Evolutionary conservation across 176 grass and related monocot species (phyloP).

Genomic region (Cenchrus americanus): DNA sequence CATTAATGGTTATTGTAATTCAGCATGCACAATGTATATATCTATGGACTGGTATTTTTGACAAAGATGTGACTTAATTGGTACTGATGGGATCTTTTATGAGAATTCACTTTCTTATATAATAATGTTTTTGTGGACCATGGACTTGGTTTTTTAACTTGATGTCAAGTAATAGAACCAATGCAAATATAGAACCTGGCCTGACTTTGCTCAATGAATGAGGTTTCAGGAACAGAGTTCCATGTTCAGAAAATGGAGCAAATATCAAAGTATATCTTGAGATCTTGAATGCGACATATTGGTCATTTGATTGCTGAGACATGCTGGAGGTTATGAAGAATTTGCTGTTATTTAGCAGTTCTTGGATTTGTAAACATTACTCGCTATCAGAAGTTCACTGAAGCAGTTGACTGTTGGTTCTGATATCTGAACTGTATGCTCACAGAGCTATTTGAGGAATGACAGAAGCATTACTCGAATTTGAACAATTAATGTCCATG

Average conservation of each 20-base stretch:
- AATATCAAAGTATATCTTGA: conserved; percentile 11
- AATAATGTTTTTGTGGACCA: conserved; percentile 26
- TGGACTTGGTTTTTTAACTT: conserved; percentile 9
- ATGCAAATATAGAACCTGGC: conserved; percentile 14
- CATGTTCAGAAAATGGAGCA: conserved; percentile 29
- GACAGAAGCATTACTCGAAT: conserved; percentile 20
- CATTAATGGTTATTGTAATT: conserved; percentile 23
- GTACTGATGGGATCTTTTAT: background rate
- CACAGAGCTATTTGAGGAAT: conserved; percentile 25
- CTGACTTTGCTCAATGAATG: conserved; percentile 24
- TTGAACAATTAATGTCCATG: conserved; percentile 11
- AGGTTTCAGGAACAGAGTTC: conserved; percentile 31
- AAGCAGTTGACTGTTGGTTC: conserved; percentile 11
- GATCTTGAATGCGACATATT: conserved; percentile 1
- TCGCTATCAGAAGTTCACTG: conserved; percentile 17
- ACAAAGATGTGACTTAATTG: conserved; percentile 9
- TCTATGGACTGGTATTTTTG: conserved; percentile 18
- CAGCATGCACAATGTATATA: background rate
- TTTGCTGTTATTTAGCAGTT: conserved; percentile 19
- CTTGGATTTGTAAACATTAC: background rate
- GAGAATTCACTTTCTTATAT: conserved; percentile 21
- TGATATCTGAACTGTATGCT: conserved; percentile 27
- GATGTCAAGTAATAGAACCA: conserved; percentile 13
- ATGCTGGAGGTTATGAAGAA: conserved; percentile 9
- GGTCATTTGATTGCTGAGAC: conserved; percentile 11